Base-by-base conservation (phyloP, 2,329 filamentous ascomycete species). In the Clonostachys solani region DNA sequence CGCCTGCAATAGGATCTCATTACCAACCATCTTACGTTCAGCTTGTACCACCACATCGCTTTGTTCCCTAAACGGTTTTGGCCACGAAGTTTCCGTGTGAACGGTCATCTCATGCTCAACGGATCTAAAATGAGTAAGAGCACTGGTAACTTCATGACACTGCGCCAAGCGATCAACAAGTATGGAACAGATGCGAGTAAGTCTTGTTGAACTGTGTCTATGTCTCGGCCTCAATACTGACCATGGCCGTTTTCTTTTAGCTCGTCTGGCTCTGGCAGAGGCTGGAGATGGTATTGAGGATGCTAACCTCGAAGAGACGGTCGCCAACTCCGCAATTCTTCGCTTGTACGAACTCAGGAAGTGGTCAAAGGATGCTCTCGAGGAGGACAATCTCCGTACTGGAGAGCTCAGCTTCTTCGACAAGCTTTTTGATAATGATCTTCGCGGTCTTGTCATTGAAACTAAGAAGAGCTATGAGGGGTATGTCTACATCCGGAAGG, bases 121-220 rank as follows among this genome's bases (percentile, higher is more conserved):
- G 92, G 92, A 44, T 89, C 96, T 65, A 99, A 99, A 80, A 99
- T 99, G 94, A 87, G 84, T 65, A 99, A 99, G 75, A 92, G 87
- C 46, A 96, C 92, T 1, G 94, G 94, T 52, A 99, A 97, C 73
- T 99, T 99, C 75, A 78, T 99, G 65, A 97, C 94, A 12, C 76
- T 97, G 45, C 80, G 84, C 46, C 89, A 96, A 52, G 80, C 92
- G 33, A 86, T 92, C 13, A 80, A 84, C 57, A 99, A 99, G 67
- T 99, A 94, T 59, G 94, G 94, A 60, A 92, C 94, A 9, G 94
- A 97, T 65, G 94, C 94, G 12, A 45, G 23, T 29, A 29, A 29
- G 23, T 40, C 40, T 40, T 43, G 40, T 29, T 47, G 3, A 17
- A 17, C 44, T 17, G 6, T 17, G 10, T n/a, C 10, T 43, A 12